phyloP scores from a whole-genome alignment of 345 rosid species.

The Tarenaya hassleriana region DNA sequence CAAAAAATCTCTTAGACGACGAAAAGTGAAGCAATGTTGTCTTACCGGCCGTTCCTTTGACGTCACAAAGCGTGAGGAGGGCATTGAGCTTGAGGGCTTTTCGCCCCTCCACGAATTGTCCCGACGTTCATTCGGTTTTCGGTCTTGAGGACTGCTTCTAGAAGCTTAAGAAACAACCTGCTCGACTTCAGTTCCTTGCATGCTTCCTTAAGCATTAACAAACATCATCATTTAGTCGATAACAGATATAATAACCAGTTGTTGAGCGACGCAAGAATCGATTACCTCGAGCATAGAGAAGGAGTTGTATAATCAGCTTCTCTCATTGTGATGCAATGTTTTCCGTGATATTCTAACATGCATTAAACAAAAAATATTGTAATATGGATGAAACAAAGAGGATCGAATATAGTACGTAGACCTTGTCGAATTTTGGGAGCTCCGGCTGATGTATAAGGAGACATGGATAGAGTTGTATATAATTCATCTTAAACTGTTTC shows the following conservation, averaged over 20 bases:
- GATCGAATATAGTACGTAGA: too few relatives aligned
- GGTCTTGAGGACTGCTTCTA: slow-evolving; percentile 90
- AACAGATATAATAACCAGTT: too few relatives aligned
- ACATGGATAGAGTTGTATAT: too few relatives aligned
- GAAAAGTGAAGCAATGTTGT: slow-evolving; percentile 85
- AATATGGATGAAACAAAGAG: too few relatives aligned
- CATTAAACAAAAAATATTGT: too few relatives aligned
- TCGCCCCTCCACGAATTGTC: slow-evolving; percentile 90
- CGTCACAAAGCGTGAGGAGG: slow-evolving; percentile 84
- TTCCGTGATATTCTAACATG: too few relatives aligned
- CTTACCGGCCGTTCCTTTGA: slow-evolving; percentile 85
- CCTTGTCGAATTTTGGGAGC: too few relatives aligned
- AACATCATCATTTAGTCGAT: too few relatives aligned
- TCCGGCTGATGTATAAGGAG: too few relatives aligned
- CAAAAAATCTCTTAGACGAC: slow-evolving; percentile 89
- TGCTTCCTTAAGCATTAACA: slow-evolving; percentile 50
- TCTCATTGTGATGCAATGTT: too few relatives aligned
- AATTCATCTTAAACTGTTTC: too few relatives aligned
- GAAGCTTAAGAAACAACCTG: slow-evolving; percentile 75
- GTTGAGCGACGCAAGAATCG: neutral
- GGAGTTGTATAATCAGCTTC: too few relatives aligned
- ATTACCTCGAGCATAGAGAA: slow-evolving; percentile 55
- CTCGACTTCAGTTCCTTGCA: slow-evolving; percentile 95
- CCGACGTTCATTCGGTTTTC: slow-evolving; percentile 98
- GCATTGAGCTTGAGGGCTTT: slow-evolving; percentile 92